A percentile compares a stretch with the other conserved stretches of the same genome.
Evolutionary conservation across 2,329 filamentous ascomycete genomes (phyloP).

Genomic region (Tolypocladium ovalisporum): DNA sequence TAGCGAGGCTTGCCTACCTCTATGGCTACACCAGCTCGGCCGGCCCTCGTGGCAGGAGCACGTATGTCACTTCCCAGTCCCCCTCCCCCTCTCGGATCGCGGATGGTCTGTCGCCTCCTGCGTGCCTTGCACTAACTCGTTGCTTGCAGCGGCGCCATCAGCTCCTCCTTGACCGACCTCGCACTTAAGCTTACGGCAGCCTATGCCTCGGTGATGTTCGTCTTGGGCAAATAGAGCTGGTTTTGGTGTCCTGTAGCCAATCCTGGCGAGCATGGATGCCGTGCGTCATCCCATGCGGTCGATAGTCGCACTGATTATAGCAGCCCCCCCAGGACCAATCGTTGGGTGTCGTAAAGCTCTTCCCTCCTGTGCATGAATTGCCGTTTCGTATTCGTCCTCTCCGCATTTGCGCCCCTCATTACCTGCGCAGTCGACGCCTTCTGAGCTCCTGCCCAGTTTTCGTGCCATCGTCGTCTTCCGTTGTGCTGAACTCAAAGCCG

Average conservation of each 20-base stretch:
- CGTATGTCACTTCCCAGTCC: slow-evolving; percentile 20
- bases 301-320: background rate
- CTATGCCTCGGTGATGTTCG: slow-evolving; percentile 28
- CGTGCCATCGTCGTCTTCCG: slow-evolving; percentile 5
- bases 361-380: background rate
- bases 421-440: slow-evolving; percentile 15
- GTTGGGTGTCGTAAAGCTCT: background rate
- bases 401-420: slow-evolving; percentile 6
- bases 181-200: slow-evolving; percentile 31
- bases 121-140: background rate
- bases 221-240: slow-evolving; percentile 17
- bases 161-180: slow-evolving; percentile 23
- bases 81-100: background rate
- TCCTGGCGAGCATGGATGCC: background rate
- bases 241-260: background rate
- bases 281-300: background rate
- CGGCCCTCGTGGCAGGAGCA: slow-evolving; percentile 34
- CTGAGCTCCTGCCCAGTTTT: slow-evolving; percentile 16
- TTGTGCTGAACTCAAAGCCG: background rate
- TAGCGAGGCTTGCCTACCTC: slow-evolving; percentile 42
- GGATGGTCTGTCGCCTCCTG: background rate
- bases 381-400: background rate
- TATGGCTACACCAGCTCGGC: slow-evolving; percentile 36
- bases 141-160: slow-evolving; percentile 21
- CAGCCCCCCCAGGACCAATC: background rate